Percentiles rank a stretch among this genome's conserved stretches.
phyloP scores from a whole-genome alignment of 108 stramenopile species.

The Chaetoceros tenuissimus region DNA sequence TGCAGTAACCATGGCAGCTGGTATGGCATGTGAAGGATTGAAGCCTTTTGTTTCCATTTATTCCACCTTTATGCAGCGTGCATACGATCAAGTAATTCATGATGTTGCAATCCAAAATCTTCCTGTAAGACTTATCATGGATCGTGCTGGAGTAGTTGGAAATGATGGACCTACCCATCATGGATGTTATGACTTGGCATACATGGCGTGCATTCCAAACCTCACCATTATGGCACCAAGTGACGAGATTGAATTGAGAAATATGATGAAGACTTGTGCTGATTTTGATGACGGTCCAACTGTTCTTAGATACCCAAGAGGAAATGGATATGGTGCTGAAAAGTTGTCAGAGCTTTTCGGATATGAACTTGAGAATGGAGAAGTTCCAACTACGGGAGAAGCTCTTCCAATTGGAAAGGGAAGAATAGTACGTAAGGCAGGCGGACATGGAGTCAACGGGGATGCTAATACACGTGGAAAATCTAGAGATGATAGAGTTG shows the following conservation, averaged over 20 bases:
- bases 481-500: constrained; percentile 73
- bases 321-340: constrained; percentile 90
- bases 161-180: constrained; percentile 98
- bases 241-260: constrained; percentile 90
- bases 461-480: constrained; percentile 47
- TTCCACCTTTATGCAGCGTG: constrained; percentile 96
- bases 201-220: constrained; percentile 91
- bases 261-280: constrained; percentile 92
- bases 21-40: constrained; percentile 94
- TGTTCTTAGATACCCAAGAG: constrained; percentile 87
- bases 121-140: constrained; percentile 92
- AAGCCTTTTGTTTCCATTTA: constrained; percentile 97
- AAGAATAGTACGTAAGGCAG: constrained; percentile 75
- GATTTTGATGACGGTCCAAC: constrained; percentile 82
- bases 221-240: constrained; percentile 93
- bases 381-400: constrained; percentile 65
- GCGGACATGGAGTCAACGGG: constrained; percentile 57
- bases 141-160: constrained; percentile 93
- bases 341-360: constrained; percentile 77
- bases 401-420: constrained; percentile 90
- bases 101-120: constrained; percentile 96
- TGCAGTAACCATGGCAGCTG: constrained; percentile 95
- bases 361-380: constrained; percentile 73
- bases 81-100: constrained; percentile 95
- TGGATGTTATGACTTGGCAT: constrained; percentile 89